Base-by-base conservation (phyloP, 2,329 filamentous ascomycete species). In the Aspergillus sp. region DNA sequence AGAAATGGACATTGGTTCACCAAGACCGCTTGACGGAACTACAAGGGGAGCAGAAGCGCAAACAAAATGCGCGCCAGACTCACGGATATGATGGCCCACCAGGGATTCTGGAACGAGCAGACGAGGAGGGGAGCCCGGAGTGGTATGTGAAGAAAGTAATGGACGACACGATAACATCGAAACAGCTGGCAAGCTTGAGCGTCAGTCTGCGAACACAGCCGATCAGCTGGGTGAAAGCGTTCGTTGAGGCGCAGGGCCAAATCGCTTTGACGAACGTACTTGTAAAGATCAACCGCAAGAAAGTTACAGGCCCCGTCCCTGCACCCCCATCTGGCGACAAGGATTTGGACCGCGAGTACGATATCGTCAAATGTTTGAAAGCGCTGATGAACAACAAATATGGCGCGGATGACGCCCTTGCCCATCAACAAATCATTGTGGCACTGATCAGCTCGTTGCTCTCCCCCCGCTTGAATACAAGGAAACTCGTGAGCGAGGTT, bases 381-480 rank as follows among this genome's bases (percentile, higher is more conserved):
- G 92, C 93, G 32, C 78, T 98, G 57, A 96, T 98, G 89, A 99
- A 99, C 85, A 99, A 97, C 84, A 97, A 96, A 74, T 98, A 96
- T 73, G 95, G 95, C 60, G 95, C 95, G 60, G 95, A 99, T 72
- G 93, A 99, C 82, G 95, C 95, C 17, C 81, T 99, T 56, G 82
- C 86, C 59, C 93, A 98, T 71, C 90, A 95, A 70, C 91, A 93
- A 71, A 90, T 98, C 62, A 88, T 97, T 62, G 86, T 96, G 56
- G 90, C 95, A 1, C 82, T 99, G 44, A 90, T 89, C 49, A 92
- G 87, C 20, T 96, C 91, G 36, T 81, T 99, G 56, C 90, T 93
- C 53, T 96, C 93, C 9, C 89, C 93, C 8, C 87, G 95, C 51
- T 81, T 99, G 57, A 95, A 92, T 48, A 98, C 95, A 1, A 83